Base-by-base conservation (phyloP, 768 basidiomycete genomes). In the Phylloporus sp. region DNA sequence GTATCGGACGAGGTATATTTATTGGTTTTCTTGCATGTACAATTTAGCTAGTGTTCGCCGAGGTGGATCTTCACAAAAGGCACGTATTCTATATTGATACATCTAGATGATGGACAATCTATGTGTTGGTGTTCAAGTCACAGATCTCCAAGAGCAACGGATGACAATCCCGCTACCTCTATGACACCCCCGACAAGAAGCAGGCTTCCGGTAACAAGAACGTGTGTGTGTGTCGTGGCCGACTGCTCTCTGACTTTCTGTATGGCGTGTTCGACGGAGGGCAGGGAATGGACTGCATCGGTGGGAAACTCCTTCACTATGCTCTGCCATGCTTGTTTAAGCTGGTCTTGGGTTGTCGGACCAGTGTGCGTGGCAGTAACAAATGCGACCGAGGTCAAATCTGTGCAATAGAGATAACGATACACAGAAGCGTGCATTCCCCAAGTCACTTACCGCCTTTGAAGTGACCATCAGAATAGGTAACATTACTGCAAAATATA, bases 401-500 rank as follows among this genome's bases (percentile, higher is more conserved):
- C 95, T 96, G 55, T 23, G 24, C 40, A 33, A 44, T 2, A 36
- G 13, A 17, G 33, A 10, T 55, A 24, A 39, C 43, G 23, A 48
- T 17, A 20, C 18, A 11, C 9, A 27, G 26, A 59, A 15, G 44
- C 29, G 35, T 3, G 37, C 27, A 39, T 14, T 18, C 5, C 33
- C 14, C 10, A 26, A 15, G 27, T 49, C 17, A 60, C 78, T 63
- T 56, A 91, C 95, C 95, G 42, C 89, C 87, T 71, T 97, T 98
- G 63, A 82, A 97, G 26, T 76, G 73, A 1, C 96, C 96, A 52
- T 90, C 83, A 1, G 80, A 76, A 60, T 95, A 99, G 0, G 96
- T 99, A 26, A 96, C 87, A 64, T 98, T 99, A 38, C 92, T 84
- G 68, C 94, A 98, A 67, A 99, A 98, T 37, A 98, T 80, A 47